Evolutionary conservation across 495 filamentous ascomycete species (phyloP), one percentile per base, ranked within the genome.

Genomic region (Chaetomidium leptoderma): DNA sequence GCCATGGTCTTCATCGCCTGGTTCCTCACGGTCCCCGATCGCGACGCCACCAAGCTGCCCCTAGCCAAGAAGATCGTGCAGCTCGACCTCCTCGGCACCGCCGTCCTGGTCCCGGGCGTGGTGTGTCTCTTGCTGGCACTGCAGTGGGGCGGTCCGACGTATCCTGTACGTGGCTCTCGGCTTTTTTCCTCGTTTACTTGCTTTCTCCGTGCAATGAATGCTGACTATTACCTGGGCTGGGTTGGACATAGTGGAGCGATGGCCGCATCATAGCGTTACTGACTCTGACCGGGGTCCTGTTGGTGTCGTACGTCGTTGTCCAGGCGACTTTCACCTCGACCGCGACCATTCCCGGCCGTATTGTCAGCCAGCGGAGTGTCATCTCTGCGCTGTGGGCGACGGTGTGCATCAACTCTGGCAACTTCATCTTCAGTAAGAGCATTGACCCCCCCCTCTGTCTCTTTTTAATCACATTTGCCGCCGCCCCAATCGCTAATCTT

Each of bases 101-200:
- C 76, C 0, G 59, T 86, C 35, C 84, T 95, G 64, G 67, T 93
- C 11, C 86, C 86, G 2, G 78, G 76, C 10, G 80, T 95, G 14
- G 75, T 92, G 48, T 83, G 81, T 51, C 73, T 90, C 10, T 64
- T 95, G 36, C 75, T 96, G 0, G 91, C 90, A 0, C 74, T 96
- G 3, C 88, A 93, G 62, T 95, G 89, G 85, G 90, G 88, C 32
- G 90, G 90, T 0, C 76, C 76, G 3, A 79, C 74, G 23, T 85
- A 88, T 51, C 57, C 72, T 1, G 51, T 54, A 33, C 21, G 51
- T 43, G 3, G 32, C 2, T 35, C 2, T 13, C 7, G 9, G 9
- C 3, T 13, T 35, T 35, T 13, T 3, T 35, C 32, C 2, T 35
- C 32, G 2, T 13, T 9, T 8, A 2, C 32, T 35, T 8, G 2